Base-by-base conservation (phyloP, 345 rosid species). In the Arabis alpina region DNA sequence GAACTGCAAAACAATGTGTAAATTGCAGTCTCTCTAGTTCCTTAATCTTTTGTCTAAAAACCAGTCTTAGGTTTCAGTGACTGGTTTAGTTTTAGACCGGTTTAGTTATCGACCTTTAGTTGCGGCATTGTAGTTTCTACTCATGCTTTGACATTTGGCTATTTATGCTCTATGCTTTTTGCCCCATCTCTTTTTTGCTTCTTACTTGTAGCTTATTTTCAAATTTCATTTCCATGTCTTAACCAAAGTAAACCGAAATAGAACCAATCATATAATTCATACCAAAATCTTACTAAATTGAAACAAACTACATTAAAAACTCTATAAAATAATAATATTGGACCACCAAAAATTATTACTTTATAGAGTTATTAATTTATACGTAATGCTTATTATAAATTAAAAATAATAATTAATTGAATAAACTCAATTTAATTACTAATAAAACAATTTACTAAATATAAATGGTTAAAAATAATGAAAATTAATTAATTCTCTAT, bases 1-100 rank as follows among this genome's bases (percentile, higher is more conserved):
- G 23, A 75, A 61, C 32, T 75, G 78, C 70, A 68, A 45, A 68
- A 67, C 57, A 44, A 37, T 53, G 57, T 75, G 45, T 61, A 75
- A 10, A 54, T 66, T 66, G 78, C 59, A 75, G 64, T 6, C 68
- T 75, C 53, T 51, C 49, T 25, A 28, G 66, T 44, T 43, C 24
- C 62, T 51, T 2, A 42, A 15, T 51, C 41, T 7, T 51, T 66
- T 32, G 40, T 66, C 55, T 15, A 32, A 2, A 72, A 64, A 14
- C 30, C 24, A 63, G 16, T 19, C 16, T 15, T 74, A 59, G 77
- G 55, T 42, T 59, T 52, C 36, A 10, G 9, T 23, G 55, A 39
- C 32, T 24, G 30, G 40, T 23, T 41, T 47, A 55, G 14, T 5
- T 13, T 41, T 15, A 19, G 55, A 39, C 32, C 36, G 30, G 40